Evolutionary conservation across 2,329 filamentous ascomycete genomes (phyloP), one percentile per base, ranked within the genome.

Genomic region (Sporothrix schenckii): DNA sequence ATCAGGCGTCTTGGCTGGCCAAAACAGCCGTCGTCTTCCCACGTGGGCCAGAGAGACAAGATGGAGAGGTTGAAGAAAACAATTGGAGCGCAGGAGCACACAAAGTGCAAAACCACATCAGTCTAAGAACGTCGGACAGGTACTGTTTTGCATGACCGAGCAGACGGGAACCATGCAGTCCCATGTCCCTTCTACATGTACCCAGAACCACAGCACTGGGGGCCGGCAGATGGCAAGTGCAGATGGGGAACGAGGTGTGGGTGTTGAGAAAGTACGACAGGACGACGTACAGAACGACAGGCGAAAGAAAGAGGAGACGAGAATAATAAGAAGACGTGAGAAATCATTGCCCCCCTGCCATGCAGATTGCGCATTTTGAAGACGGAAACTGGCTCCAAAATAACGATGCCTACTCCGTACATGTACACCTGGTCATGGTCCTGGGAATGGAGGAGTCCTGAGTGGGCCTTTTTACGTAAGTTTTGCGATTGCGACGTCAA

Each of bases 401-500:
- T 61, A 61, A 61, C 16, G 60, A 41, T 19, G 60, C 60, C 49
- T 14, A n/a, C n/a, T n/a, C n/a, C n/a, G n/a, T n/a, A n/a, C n/a
- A n/a, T n/a, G n/a, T n/a, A 49, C 39, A 6, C 39, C 60, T 47
- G 44, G 10, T 47, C 63, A 47, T 52, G 61, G 61, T 27, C 47
- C 47, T 66, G 47, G 63, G 21, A 52, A 50, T 66, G 63, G 47
- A 66, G 24, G 24, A 24, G 27, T 30, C 27, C 27, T 30, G 27
- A 44, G 13, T 47, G 16, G n/a, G n/a, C 4, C 13, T 14, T n/a
- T 61, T 70, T 70, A 70, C 69, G 61, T 66, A 70, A 66, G 60
- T 56, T 66, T 19, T 58, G 53, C 24, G 52, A 70, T 70, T 70
- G 61, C 69, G 69, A 66, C 52, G 44, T 19, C 7, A 41, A 24